Conservation (phyloP, 2,329 filamentous ascomycete species). For the Orbilia ellipsospora region DNA sequence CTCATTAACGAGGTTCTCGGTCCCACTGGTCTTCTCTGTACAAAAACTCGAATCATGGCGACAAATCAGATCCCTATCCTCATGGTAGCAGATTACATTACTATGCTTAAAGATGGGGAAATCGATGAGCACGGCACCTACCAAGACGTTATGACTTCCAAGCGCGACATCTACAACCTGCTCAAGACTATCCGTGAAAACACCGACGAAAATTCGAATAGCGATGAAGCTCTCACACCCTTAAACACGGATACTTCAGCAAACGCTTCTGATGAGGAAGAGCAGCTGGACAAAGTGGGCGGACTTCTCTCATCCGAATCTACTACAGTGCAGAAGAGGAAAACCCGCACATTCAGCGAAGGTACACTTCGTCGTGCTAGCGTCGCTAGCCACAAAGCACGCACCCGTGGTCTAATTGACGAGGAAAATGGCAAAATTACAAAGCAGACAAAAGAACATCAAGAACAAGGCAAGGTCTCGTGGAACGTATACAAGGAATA, state of each 20-base stretch:
- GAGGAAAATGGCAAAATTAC: conserved; percentile 76
- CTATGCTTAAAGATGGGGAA: conserved; percentile 81
- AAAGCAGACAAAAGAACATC: conserved; percentile 85
- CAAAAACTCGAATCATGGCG: conserved; percentile 90
- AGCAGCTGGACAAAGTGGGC: conserved; percentile 66
- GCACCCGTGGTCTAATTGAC: conserved; percentile 84
- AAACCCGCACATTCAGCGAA: conserved; percentile 74
- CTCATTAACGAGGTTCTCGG: conserved; percentile 95
- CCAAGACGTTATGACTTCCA: conserved; percentile 90
- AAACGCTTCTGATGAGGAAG: conserved; percentile 61
- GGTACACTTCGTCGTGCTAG: conserved; percentile 88
- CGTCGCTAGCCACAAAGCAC: conserved; percentile 87
- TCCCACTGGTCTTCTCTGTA: conserved; percentile 79
- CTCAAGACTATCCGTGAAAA: conserved; percentile 70
- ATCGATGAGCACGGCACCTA: conserved; percentile 91
- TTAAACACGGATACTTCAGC: conserved; percentile 62
- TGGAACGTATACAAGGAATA: conserved; percentile 96
- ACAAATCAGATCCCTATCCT: conserved; percentile 95
- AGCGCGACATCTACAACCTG: conserved; percentile 85
- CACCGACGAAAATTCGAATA: conserved; percentile 70
- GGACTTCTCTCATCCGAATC: conserved; percentile 68
- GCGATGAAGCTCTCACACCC: conserved; percentile 75
- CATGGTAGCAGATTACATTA: conserved; percentile 88
- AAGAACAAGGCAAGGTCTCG: conserved; percentile 96
- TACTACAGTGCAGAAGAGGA: conserved; percentile 66